A percentile compares a stretch with the other conserved stretches of the same genome.
Evolutionary conservation across 192 early-diverging fungal species (phyloP).

Genomic region (Chytriomyces sp.): DNA sequence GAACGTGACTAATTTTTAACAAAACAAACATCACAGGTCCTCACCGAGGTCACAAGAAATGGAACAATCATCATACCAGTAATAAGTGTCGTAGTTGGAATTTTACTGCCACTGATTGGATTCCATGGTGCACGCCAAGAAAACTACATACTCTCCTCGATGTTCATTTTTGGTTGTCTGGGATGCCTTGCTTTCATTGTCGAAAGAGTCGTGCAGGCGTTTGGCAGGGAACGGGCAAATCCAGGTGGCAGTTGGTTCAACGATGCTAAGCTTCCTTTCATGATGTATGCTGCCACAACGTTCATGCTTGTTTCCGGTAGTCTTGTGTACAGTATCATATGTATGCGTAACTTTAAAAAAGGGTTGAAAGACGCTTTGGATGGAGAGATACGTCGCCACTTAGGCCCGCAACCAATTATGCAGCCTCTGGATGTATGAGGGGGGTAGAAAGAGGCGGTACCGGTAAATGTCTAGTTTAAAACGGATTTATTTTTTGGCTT

Average conservation of each 20-base stretch:
- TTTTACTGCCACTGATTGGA: background rate
- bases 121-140: constrained; percentile 5
- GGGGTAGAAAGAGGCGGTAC: no score
- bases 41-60: background rate
- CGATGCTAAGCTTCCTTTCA: constrained; percentile 9
- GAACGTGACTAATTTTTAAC: background rate
- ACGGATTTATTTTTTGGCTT: no score
- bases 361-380: constrained; percentile 13
- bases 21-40: background rate
- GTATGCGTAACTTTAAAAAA: background rate
- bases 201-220: background rate
- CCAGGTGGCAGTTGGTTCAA: background rate
- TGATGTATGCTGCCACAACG: background rate
- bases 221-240: background rate
- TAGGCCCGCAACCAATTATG: no score
- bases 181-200: constrained; percentile 18
- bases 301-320: background rate
- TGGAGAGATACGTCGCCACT: background rate
- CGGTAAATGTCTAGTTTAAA: no score
- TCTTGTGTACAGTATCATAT: background rate
- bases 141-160: background rate
- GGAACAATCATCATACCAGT: constrained; percentile 7
- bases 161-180: constrained; percentile 1
- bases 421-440: no score
- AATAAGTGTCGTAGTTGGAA: background rate